Percentiles rank a stretch among this genome's conserved stretches.
phyloP scores from a whole-genome alignment of 441 rosid genomes.

The Pelargonium fulgidum region DNA sequence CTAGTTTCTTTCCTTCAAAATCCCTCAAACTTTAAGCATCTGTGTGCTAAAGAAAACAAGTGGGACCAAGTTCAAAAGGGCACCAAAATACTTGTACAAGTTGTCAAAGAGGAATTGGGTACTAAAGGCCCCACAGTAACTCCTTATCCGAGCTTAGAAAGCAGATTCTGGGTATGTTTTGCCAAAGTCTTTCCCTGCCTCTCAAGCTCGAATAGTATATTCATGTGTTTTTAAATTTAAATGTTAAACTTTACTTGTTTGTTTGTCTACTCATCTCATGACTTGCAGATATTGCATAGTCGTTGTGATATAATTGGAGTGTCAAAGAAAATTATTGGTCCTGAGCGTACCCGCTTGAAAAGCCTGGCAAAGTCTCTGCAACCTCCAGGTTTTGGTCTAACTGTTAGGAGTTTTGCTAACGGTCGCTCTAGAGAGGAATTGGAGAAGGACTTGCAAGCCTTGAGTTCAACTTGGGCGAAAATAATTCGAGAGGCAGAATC shows the following conservation, averaged over 20 bases:
- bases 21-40: slow-evolving; percentile 28
- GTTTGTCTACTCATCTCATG: slow-evolving; percentile 19
- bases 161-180: slow-evolving; percentile 88
- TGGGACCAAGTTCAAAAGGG: slow-evolving; percentile 79
- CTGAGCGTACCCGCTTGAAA: slow-evolving; percentile 79
- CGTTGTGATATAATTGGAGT: slow-evolving; percentile 64
- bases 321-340: slow-evolving; percentile 69
- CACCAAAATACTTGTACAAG: slow-evolving; percentile 89
- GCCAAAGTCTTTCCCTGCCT: slow-evolving; percentile 10
- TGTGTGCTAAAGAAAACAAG: slow-evolving; percentile 37
- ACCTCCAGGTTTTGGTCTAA: slow-evolving; percentile 86
- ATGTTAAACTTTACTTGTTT: slow-evolving; percentile 8
- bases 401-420: slow-evolving; percentile 85
- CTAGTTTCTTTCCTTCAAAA: slow-evolving; percentile 29
- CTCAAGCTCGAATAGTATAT: slow-evolving; percentile 1
- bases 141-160: slow-evolving; percentile 77
- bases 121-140: slow-evolving; percentile 86
- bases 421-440: slow-evolving; percentile 83
- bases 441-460: slow-evolving; percentile 78
- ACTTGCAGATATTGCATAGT: slow-evolving; percentile 57
- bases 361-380: slow-evolving; percentile 86
- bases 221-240: background rate
- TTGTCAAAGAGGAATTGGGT: slow-evolving; percentile 95
- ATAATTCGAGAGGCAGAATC: slow-evolving; percentile 83
- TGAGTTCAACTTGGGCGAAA: slow-evolving; percentile 81